These are phyloP conservation scores for Daphne laureola DNA, from an alignment of 441 rosid species.

Conservation along the genomic window DNA sequence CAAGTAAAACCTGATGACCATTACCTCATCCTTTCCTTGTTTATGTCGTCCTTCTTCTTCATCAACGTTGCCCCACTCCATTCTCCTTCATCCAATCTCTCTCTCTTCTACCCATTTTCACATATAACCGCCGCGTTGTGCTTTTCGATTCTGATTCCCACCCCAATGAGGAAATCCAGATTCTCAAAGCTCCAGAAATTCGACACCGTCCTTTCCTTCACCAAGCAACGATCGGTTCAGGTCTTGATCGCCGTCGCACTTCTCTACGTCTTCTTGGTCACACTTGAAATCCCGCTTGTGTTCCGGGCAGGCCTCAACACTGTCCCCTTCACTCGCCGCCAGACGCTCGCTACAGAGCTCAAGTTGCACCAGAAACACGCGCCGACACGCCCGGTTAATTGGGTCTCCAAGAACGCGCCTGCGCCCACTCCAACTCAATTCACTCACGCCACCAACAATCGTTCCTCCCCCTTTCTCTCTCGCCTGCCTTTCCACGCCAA, in stretches of 20 bases:
- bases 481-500: conserved; percentile 40
- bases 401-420: conserved; percentile 32
- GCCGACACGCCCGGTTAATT: conserved; percentile 61
- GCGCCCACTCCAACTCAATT: conserved; percentile 25
- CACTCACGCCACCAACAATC: conserved; percentile 13
- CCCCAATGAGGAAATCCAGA: conserved; percentile 27
- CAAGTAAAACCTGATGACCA: too few relatives aligned
- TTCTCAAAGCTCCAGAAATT: conserved; percentile 22
- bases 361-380: conserved; percentile 44
- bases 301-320: conserved; percentile 34
- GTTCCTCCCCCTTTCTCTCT: conserved; percentile 27
- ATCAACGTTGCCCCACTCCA: too few relatives aligned
- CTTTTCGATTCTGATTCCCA: background rate
- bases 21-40: too few relatives aligned
- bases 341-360: conserved; percentile 37
- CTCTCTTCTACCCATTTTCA: background rate
- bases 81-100: background rate
- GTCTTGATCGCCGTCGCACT: conserved; percentile 44
- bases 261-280: conserved; percentile 48
- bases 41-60: background rate
- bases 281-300: conserved; percentile 70
- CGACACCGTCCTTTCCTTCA: conserved; percentile 30
- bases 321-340: conserved; percentile 33
- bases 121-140: too few relatives aligned
- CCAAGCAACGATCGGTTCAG: conserved; percentile 57